These are phyloP conservation scores for Keithomyces neogunnii DNA, from an alignment of 2,329 filamentous ascomycete genomes.

Conservation along the genomic window DNA sequence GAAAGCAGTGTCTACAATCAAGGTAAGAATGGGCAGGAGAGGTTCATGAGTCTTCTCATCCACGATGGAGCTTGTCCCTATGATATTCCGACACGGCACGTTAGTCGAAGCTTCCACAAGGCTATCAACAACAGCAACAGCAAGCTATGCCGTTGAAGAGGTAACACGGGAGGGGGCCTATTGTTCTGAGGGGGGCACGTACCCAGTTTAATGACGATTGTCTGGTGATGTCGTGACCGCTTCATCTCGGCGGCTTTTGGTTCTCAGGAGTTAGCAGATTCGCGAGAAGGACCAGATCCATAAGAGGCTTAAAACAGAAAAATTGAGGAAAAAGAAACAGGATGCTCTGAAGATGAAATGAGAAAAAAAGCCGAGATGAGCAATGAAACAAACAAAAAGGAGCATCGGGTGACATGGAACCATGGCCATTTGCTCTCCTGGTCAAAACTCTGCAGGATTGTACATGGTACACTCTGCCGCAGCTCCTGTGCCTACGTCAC, in stretches of 20 bases:
- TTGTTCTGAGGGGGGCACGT: slow-evolving; percentile 20
- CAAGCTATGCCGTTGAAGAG: background rate
- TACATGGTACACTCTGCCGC: background rate
- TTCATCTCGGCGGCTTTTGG: slow-evolving; percentile 50
- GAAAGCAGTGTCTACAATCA: slow-evolving; percentile 91
- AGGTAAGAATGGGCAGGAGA: slow-evolving; percentile 77
- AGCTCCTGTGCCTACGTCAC: background rate
- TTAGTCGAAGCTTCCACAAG: background rate
- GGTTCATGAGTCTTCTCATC: slow-evolving; percentile 94
- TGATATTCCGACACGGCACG: background rate
- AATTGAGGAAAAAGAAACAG: slow-evolving; percentile 2
- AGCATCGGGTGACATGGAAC: background rate
- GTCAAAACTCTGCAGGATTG: background rate
- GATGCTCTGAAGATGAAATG: slow-evolving; percentile 1
- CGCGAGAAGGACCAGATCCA: slow-evolving; percentile 2
- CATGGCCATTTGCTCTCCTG: background rate
- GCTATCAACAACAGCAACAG: background rate
- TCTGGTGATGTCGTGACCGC: slow-evolving; percentile 36
- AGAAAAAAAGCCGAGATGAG: slow-evolving; percentile 3
- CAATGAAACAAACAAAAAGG: slow-evolving; percentile 2
- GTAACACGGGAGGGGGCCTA: background rate
- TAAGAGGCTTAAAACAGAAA: slow-evolving; percentile 3
- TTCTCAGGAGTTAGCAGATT: slow-evolving; percentile 6
- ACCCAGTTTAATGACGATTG: slow-evolving; percentile 83
- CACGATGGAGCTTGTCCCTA: slow-evolving; percentile 97